Evolutionary conservation across 345 rosid species (phyloP), one percentile per base, ranked within the genome.

Genomic region (Boechera divaricarpa): DNA sequence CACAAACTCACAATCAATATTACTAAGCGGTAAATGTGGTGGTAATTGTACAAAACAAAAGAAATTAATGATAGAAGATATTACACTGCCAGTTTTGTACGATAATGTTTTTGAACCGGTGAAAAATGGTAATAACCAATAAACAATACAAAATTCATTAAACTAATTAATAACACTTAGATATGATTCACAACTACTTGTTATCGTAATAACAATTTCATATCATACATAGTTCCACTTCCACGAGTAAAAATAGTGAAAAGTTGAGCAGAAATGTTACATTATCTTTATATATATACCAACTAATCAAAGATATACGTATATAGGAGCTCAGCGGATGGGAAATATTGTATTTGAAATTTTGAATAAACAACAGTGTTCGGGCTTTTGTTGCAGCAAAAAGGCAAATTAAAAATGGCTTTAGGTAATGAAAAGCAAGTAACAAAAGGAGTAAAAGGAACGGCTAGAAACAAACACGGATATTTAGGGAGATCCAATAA

Each of bases 381-480:
- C 26, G 47, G 7, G 16, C 15, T 59, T 31, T 8, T 33, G 55
- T 55, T 56, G 57, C 56, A 35, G 18, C 10, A 38, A 63, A 77
- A 57, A 15, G 59, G 42, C 6, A 42, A 6, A 59, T 16, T 13
- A 29, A 51, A 56, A 63, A 51, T 42, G 36, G 9, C 12, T 32
- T 59, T 72, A 72, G 57, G 26, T 35, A 57, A 57, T 15, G 67
- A 42, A 72, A 66, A 59, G 69, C 61, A 56, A 70, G 48, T 48
- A 66, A 32, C 63, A 51, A 78, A 67, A 73, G 70, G 13, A 44
- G 64, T 56, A 79, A 79, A 73, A 73, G 70, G 60, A 79, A 73
- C 71, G 78, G 82, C 78, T 79, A 67, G 54, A 79, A 79, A 73
- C 38, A 73, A 67, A 79, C 82, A 73, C 82, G 75, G 78, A 79